Conservation (phyloP, 1,284 basidiomycete genomes). For the Rhodotorula sp. region DNA sequence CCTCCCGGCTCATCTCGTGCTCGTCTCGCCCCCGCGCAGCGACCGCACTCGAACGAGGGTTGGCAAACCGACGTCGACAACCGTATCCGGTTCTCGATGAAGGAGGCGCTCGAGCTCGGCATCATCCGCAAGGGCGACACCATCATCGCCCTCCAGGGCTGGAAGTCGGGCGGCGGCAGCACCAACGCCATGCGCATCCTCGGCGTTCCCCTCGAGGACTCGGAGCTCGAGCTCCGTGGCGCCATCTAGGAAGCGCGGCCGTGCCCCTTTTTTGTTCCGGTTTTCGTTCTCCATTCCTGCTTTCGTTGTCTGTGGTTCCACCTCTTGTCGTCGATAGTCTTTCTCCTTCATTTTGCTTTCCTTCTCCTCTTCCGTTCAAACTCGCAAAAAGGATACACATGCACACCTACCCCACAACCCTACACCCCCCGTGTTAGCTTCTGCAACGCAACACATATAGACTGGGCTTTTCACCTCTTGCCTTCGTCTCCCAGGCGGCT, state of each 20-base stretch:
- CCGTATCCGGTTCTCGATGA: constrained; percentile 62
- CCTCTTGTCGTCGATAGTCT: too few species aligned
- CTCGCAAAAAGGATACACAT: too few species aligned
- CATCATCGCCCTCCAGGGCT: constrained; percentile 94
- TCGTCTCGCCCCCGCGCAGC: not conserved
- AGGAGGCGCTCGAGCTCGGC: constrained; percentile 78
- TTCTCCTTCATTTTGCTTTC: too few species aligned
- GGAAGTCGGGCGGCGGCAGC: constrained; percentile 96
- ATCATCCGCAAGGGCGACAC: constrained; percentile 88
- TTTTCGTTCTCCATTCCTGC: too few species aligned
- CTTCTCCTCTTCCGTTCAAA: too few species aligned
- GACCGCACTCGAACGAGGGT: constrained; percentile 69
- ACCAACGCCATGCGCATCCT: constrained; percentile 51
- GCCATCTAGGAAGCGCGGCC: constrained; percentile 12
- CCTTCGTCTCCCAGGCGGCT: too few species aligned
- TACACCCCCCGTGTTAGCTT: too few species aligned
- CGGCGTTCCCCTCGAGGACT: constrained; percentile 31
- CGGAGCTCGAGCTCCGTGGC: constrained; percentile 26
- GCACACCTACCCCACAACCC: too few species aligned
- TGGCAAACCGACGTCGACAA: constrained; percentile 98
- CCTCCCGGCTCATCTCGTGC: too few species aligned
- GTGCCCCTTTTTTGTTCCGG: not conserved
- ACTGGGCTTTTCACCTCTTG: too few species aligned
- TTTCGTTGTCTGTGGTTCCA: too few species aligned
- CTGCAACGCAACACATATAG: too few species aligned